Evolutionary conservation across 805 yeast species (phyloP).

Genomic region (Isabelozyma rhagii): DNA sequence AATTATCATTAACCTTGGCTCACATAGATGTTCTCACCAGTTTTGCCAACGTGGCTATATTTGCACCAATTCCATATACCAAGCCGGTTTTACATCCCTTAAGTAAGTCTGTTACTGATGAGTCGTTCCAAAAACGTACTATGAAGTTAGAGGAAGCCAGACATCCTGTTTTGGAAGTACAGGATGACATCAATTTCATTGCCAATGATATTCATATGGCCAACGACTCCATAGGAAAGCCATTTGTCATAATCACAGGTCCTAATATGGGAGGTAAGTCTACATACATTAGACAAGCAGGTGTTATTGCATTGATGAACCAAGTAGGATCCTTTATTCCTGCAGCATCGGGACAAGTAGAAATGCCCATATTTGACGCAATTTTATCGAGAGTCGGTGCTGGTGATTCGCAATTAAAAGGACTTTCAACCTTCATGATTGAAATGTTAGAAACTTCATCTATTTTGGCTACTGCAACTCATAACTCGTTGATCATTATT

Average conservation of each 20-base stretch:
- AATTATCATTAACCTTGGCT: conserved; percentile 61
- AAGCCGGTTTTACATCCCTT: conserved; percentile 68
- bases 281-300: conserved; percentile 85
- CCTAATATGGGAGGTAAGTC: conserved; percentile 99
- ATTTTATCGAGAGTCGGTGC: conserved; percentile 98
- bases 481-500: conserved; percentile 76
- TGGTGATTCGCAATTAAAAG: conserved; percentile 95
- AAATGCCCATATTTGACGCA: conserved; percentile 82
- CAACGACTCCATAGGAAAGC: conserved; percentile 41
- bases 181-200: conserved; percentile 86
- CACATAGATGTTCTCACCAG: conserved; percentile 79
- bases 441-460: conserved; percentile 95
- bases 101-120: conserved; percentile 21
- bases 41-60: conserved; percentile 78
- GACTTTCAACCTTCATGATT: conserved; percentile 87
- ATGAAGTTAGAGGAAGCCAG: conserved; percentile 71
- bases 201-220: conserved; percentile 80
- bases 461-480: conserved; percentile 75
- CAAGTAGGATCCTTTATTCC: conserved; percentile 93
- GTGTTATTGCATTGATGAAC: conserved; percentile 81
- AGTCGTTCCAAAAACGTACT: conserved; percentile 35
- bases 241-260: conserved; percentile 85
- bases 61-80: conserved; percentile 77
- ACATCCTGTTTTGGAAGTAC: conserved; percentile 93
- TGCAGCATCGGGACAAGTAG: conserved; percentile 50